Percentiles rank a stretch among this genome's conserved stretches.
These are phyloP conservation scores for Haplographium delicatum DNA, from an alignment of 495 filamentous ascomycete genomes.

Conservation along the genomic window DNA sequence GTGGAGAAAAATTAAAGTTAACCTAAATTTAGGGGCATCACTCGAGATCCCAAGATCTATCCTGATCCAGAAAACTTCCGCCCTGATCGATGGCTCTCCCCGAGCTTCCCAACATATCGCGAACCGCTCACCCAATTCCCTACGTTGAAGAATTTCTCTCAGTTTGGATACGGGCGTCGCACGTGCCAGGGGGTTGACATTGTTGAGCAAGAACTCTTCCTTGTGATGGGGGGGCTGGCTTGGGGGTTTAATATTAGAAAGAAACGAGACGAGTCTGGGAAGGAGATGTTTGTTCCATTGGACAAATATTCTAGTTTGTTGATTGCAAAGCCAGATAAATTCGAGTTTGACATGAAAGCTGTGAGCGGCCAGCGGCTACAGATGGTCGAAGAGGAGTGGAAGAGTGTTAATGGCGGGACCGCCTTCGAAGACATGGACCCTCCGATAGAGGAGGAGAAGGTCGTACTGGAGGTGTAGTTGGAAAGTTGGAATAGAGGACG, in stretches of 20 bases:
- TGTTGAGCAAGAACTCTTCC: conserved; percentile 12
- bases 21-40: conserved; percentile 47
- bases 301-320: conserved; percentile 46
- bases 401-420: conserved; percentile 19
- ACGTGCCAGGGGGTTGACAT: conserved; percentile 17
- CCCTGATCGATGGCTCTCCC: conserved; percentile 43
- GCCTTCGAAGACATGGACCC: too few relatives aligned
- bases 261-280: conserved; percentile 32
- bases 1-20: too few relatives aligned
- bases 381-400: conserved; percentile 30
- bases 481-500: too few relatives aligned
- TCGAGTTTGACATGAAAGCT: conserved; percentile 40
- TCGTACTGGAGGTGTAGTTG: too few relatives aligned
- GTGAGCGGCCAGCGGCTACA: conserved; percentile 30
- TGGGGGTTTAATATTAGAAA: conserved; percentile 27
- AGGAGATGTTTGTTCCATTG: conserved; percentile 39
- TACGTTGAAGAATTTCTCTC: conserved; percentile 23
- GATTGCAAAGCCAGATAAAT: conserved; percentile 46
- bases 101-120: conserved; percentile 22
- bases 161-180: conserved; percentile 22
- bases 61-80: conserved; percentile 58
- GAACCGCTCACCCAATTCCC: conserved; percentile 45
- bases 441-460: too few relatives aligned
- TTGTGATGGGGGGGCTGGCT: conserved; percentile 11
- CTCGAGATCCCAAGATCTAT: conserved; percentile 53